phyloP scores from a whole-genome alignment of 2,329 filamentous ascomycete species.

The Verticillium albo-atrum region DNA sequence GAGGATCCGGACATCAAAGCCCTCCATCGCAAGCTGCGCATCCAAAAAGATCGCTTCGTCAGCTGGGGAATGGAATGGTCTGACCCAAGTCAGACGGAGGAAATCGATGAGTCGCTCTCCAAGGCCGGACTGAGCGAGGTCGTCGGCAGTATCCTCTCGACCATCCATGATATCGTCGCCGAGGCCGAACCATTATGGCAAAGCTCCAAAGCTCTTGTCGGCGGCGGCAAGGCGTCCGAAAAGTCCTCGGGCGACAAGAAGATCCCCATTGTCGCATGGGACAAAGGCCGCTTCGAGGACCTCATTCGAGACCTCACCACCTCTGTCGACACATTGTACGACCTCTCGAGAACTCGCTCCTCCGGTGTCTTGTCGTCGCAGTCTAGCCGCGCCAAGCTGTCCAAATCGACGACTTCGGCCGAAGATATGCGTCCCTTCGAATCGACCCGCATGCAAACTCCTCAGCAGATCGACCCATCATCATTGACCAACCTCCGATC shows the following conservation, averaged over 20 bases:
- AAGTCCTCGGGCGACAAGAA: constrained; percentile 44
- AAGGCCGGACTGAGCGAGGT: constrained; percentile 72
- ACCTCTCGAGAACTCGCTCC: constrained; percentile 64
- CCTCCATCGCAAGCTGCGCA: constrained; percentile 71
- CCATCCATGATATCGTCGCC: constrained; percentile 74
- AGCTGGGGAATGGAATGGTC: constrained; percentile 82
- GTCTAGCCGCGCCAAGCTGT: constrained; percentile 24
- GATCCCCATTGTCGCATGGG: constrained; percentile 55
- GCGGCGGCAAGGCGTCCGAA: constrained; percentile 34
- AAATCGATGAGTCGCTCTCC: constrained; percentile 68
- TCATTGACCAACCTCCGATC: constrained; percentile 44
- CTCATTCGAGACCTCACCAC: constrained; percentile 69
- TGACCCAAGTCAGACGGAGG: constrained; percentile 61
- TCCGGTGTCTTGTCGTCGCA: constrained; percentile 32
- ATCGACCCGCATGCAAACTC: constrained; percentile 57
- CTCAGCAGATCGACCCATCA: constrained; percentile 53
- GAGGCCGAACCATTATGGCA: constrained; percentile 71
- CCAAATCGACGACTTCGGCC: constrained; percentile 28
- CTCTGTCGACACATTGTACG: constrained; percentile 76
- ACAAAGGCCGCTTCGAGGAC: constrained; percentile 71
- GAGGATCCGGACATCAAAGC: constrained; percentile 66
- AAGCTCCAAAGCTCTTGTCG: constrained; percentile 46
- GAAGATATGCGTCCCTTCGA: constrained; percentile 51
- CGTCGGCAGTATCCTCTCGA: constrained; percentile 73
- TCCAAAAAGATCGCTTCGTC: constrained; percentile 74